These are phyloP conservation scores for Calonectria pseudoreteaudii DNA, from an alignment of 2,329 filamentous ascomycete species.

Conservation along the genomic window DNA sequence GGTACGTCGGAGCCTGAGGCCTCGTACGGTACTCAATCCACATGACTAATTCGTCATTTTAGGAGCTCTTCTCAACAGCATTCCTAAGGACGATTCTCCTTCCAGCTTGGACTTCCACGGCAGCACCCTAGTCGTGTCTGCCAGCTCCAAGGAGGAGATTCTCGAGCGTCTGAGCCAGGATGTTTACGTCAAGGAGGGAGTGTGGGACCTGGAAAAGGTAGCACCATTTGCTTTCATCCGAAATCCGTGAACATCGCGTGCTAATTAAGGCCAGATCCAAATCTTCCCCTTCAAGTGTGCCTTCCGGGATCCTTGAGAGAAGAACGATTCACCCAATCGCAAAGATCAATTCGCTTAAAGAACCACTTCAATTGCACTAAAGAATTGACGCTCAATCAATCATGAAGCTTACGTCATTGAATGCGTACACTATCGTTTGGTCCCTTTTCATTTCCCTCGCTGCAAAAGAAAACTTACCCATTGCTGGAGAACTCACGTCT, in stretches of 20 bases:
- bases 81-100: slow-evolving; percentile 71
- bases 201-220: slow-evolving; percentile 84
- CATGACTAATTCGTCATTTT: neutral
- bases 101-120: slow-evolving; percentile 77
- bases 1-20: slow-evolving; percentile 57
- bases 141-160: slow-evolving; percentile 77
- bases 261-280: slow-evolving; percentile 51
- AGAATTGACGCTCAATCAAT: slow-evolving; percentile 6
- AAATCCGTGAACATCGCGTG: slow-evolving; percentile 3
- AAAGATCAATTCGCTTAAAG: neutral
- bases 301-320: slow-evolving; percentile 46
- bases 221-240: slow-evolving; percentile 19
- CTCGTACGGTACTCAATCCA: neutral
- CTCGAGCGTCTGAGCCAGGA: slow-evolving; percentile 75
- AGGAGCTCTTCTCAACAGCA: slow-evolving; percentile 76
- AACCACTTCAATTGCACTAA: neutral
- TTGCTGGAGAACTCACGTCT: slow-evolving; percentile 41
- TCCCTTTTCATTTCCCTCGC: slow-evolving; percentile 18
- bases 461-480: slow-evolving; percentile 28
- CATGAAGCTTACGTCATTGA: slow-evolving; percentile 4
- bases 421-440: slow-evolving; percentile 13
- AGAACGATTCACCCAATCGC: neutral
- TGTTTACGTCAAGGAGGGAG: slow-evolving; percentile 76
- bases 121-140: slow-evolving; percentile 75
- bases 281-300: slow-evolving; percentile 63